A percentile compares a stretch with the other conserved stretches of the same genome.
These are phyloP conservation scores for Spergularia marina DNA, from an alignment of 148 eudicot species.

Conservation along the genomic window DNA sequence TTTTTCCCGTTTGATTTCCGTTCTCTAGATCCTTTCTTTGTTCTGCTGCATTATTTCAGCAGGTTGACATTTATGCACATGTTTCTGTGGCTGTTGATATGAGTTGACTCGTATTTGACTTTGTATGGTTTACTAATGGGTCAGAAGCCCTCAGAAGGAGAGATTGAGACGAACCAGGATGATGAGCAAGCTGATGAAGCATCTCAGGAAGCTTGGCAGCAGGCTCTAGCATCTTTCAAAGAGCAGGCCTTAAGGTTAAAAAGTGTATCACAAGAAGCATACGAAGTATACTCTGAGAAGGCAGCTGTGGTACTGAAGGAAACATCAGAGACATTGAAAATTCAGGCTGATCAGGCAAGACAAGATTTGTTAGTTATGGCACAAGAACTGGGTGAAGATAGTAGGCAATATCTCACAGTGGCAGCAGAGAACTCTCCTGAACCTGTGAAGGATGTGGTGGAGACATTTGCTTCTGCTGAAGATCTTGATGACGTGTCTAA, in stretches of 20 bases:
- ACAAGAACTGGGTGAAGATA: conserved; percentile 64
- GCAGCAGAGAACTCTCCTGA: conserved; percentile 84
- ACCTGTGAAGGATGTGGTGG: conserved; percentile 87
- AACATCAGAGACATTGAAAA: conserved; percentile 66
- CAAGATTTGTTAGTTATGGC: conserved; percentile 57
- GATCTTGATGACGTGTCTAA: conserved; percentile 60
- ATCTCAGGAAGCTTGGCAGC: conserved; percentile 79
- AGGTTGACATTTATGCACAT: not conserved
- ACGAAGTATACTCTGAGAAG: conserved; percentile 67
- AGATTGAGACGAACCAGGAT: conserved; percentile 45
- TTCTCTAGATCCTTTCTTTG: not conserved
- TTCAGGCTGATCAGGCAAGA: conserved; percentile 83
- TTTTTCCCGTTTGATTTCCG: not conserved
- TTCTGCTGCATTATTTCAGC: not conserved
- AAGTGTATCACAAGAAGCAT: conserved; percentile 87
- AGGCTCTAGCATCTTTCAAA: conserved; percentile 65
- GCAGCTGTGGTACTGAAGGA: conserved; percentile 62
- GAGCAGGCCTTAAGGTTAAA: conserved; percentile 79
- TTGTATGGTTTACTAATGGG: conserved; percentile 9
- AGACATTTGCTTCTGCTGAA: conserved; percentile 69
- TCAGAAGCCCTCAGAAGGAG: conserved; percentile 50
- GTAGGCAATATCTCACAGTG: conserved; percentile 54
- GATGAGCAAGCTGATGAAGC: conserved; percentile 43
- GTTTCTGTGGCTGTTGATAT: not conserved
- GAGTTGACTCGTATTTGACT: conserved; percentile 3